Base-by-base conservation (phyloP, 345 rosid species). In the Eucalyptus regnans region DNA sequence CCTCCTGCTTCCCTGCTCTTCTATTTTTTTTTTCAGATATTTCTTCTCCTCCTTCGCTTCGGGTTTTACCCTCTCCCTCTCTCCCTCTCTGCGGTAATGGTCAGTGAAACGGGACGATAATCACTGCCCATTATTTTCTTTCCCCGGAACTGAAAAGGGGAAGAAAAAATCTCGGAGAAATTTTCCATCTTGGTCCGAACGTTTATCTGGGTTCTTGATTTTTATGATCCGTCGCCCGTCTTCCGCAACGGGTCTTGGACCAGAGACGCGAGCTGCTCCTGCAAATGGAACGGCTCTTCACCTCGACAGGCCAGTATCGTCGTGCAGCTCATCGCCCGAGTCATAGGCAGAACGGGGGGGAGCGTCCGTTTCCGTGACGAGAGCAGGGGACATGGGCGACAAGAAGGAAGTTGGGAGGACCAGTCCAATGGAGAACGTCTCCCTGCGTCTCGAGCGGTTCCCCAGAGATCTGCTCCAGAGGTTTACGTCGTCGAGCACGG, bases 401-500 rank as follows among this genome's bases (percentile, higher is more conserved):
- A 41, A 44, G 27, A 76, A 76, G 43, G 83, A 41, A 37, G 83
- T 37, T 18, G 27, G 83, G 25, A 76, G 83, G 41, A 76, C 83
- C 83, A 10, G 83, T 76, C 15, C 83, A 76, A 37, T 76, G 83
- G 83, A 76, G 48, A 76, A 76, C 83, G 22, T 18, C 83, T 37
- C 83, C 12, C 83, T 37, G 83, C 83, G 83, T 20, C 46, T 76
- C 83, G 83, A 76, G 27, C 12, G 83, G 46, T 76, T 37, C 83
- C 83, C 83, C 48, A 76, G 83, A 76, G 99, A 98, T 95, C 98
- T 95, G 79, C 89, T 97, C 88, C 93, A 93, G 89, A 95, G 96
- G 89, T 93, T 98, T 51, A 92, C 87, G 92, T 92, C 97, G 31
- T 56, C 52, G 3, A 89, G 87, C 52, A 20, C 1, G 58, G 58